These are phyloP conservation scores for Carpinus fangiana DNA, from an alignment of 306 rosid genomes.

Conservation along the genomic window DNA sequence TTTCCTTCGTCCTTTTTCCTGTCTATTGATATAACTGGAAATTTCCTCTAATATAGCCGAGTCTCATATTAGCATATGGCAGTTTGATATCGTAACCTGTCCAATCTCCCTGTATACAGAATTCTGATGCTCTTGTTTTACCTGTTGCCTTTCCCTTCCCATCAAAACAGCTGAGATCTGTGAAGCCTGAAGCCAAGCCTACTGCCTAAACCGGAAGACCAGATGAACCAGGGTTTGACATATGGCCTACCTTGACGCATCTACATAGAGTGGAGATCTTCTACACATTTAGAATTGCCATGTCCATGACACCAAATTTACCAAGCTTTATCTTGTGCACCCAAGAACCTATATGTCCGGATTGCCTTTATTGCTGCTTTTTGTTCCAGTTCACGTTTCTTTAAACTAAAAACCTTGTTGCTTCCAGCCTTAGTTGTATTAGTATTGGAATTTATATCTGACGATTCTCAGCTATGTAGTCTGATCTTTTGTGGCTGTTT, in stretches of 20 bases:
- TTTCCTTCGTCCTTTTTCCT: conserved; percentile 33
- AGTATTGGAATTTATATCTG: conserved; percentile 30
- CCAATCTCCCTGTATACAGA: conserved; percentile 66
- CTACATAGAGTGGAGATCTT: conserved; percentile 71
- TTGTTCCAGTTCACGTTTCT: conserved; percentile 48
- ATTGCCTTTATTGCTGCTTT: conserved; percentile 53
- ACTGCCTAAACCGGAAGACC: conserved; percentile 95
- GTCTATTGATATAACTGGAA: conserved; percentile 38
- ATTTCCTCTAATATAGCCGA: conserved; percentile 39
- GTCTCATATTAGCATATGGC: conserved; percentile 36
- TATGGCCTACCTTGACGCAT: conserved; percentile 92
- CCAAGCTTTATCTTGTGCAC: conserved; percentile 77
- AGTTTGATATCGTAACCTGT: conserved; percentile 74
- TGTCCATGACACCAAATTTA: conserved; percentile 72
- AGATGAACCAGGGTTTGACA: conserved; percentile 96
- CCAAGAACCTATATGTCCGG: conserved; percentile 75
- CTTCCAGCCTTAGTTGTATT: conserved; percentile 44
- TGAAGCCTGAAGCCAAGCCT: conserved; percentile 99
- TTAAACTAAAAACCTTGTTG: conserved; percentile 49
- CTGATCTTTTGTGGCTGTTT: conserved; percentile 39
- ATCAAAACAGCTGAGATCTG: conserved; percentile 92
- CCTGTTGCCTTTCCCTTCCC: conserved; percentile 97
- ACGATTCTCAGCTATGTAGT: conserved; percentile 30
- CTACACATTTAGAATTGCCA: conserved; percentile 52
- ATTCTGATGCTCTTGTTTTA: conserved; percentile 92